A percentile compares a stretch with the other conserved stretches of the same genome.
phyloP scores from a whole-genome alignment of 2,329 filamentous ascomycete species.

The Celoporthe dispersa region DNA sequence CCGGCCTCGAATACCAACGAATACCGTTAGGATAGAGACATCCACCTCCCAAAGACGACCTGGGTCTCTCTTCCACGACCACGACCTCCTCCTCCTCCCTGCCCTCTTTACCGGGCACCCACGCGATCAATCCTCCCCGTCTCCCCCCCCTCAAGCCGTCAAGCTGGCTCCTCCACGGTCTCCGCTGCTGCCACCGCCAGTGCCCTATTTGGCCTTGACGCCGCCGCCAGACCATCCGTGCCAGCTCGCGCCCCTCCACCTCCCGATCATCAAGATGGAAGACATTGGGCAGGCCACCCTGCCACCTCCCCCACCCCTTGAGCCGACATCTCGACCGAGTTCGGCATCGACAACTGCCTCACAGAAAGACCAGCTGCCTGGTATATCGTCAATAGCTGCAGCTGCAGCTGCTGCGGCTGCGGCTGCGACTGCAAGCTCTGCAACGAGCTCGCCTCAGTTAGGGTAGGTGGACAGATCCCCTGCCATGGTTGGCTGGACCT shows the following conservation, averaged over 20 bases:
- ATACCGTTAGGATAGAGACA: conserved; percentile 9
- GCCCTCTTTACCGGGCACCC: not conserved
- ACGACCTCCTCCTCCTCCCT: not conserved
- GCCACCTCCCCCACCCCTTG: conserved; percentile 44
- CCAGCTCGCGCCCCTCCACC: conserved; percentile 31
- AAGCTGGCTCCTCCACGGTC: conserved; percentile 37
- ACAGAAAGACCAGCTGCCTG: conserved; percentile 49
- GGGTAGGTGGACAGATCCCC: conserved; percentile 46
- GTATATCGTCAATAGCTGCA: conserved; percentile 50
- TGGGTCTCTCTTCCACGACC: not conserved
- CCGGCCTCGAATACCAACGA: not conserved
- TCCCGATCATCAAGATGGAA: conserved; percentile 45
- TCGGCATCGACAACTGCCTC: conserved; percentile 54
- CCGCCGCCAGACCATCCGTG: conserved; percentile 31
- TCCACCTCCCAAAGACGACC: not conserved
- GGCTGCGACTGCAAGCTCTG: conserved; percentile 32
- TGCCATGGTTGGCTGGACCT: not conserved
- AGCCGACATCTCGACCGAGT: conserved; percentile 55
- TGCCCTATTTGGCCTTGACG: conserved; percentile 29
- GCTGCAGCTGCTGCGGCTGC: conserved; percentile 35
- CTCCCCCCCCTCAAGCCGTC: conserved; percentile 27
- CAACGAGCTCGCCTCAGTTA: conserved; percentile 48
- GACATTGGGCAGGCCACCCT: conserved; percentile 36
- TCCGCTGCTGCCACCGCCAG: conserved; percentile 30
- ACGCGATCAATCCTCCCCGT: not conserved